Percentiles rank a stretch among this genome's conserved stretches.
These are phyloP conservation scores for Lipomyces orientalis DNA, from an alignment of 805 yeast species.

Conservation along the genomic window DNA sequence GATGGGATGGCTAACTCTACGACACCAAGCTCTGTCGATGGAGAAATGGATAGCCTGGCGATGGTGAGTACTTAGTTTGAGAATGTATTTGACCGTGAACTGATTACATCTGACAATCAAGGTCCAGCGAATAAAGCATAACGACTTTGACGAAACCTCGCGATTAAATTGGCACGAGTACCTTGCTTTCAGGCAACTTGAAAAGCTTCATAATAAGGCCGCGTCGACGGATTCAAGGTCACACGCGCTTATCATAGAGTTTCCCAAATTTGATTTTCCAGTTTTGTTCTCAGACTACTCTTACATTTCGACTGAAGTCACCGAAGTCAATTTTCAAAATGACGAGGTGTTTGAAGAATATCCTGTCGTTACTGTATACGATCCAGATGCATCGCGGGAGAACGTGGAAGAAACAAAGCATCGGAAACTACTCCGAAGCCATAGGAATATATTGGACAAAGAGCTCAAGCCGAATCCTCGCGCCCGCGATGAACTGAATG, in stretches of 20 bases:
- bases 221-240: constrained; percentile 23
- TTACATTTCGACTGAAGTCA: constrained; percentile 42
- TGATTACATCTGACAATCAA: neutral
- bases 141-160: constrained; percentile 70
- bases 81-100: neutral
- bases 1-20: constrained; percentile 42
- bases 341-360: constrained; percentile 21
- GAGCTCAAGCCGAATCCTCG: constrained; percentile 89
- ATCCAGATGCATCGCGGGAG: constrained; percentile 68
- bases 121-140: constrained; percentile 49
- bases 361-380: constrained; percentile 54
- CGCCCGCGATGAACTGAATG: constrained; percentile 71
- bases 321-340: constrained; percentile 10
- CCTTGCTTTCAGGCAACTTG: constrained; percentile 62
- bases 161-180: constrained; percentile 76
- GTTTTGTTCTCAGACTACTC: constrained; percentile 68
- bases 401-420: constrained; percentile 91
- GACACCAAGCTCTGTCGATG: constrained; percentile 40
- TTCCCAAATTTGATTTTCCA: constrained; percentile 72
- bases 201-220: constrained; percentile 45
- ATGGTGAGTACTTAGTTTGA: constrained; percentile 21
- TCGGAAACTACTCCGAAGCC: constrained; percentile 81
- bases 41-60: constrained; percentile 58
- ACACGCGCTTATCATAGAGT: constrained; percentile 58
- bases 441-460: constrained; percentile 76